Percentiles rank a stretch among this genome's conserved stretches.
Conservation (phyloP, 2,329 filamentous ascomycete species). For the Alternaria alternata region DNA sequence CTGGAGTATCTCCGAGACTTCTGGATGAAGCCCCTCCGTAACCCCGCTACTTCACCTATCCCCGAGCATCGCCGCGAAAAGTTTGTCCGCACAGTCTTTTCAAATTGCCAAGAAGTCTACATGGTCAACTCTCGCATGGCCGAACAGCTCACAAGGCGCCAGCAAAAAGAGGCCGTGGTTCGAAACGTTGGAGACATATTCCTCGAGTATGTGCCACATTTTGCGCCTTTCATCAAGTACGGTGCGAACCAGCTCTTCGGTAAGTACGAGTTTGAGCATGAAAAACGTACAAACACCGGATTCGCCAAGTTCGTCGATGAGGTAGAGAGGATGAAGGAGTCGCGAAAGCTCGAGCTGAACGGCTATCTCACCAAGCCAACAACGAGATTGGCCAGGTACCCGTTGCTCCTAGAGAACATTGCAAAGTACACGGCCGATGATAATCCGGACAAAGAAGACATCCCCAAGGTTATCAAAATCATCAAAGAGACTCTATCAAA, state of each 20-base stretch:
- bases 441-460: conserved; percentile 88
- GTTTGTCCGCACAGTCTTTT: conserved; percentile 93
- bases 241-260: conserved; percentile 95
- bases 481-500: conserved; percentile 87
- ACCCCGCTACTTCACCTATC: conserved; percentile 77
- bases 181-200: conserved; percentile 93
- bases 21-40: conserved; percentile 92
- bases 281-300: conserved; percentile 82
- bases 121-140: conserved; percentile 89
- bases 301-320: conserved; percentile 96
- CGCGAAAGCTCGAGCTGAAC: conserved; percentile 93
- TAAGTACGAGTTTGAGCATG: conserved; percentile 98
- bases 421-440: conserved; percentile 90
- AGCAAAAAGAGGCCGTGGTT: conserved; percentile 90
- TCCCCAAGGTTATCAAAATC: conserved; percentile 85
- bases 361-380: conserved; percentile 98
- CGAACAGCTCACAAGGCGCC: conserved; percentile 84
- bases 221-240: conserved; percentile 95
- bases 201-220: conserved; percentile 87
- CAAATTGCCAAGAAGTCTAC: conserved; percentile 94
- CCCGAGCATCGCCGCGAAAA: conserved; percentile 86
- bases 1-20: conserved; percentile 97
- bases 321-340: conserved; percentile 94
- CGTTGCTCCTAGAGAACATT: conserved; percentile 88
- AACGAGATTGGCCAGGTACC: conserved; percentile 92